Conservation (phyloP, 2,329 filamentous ascomycete species). For the Ramularia endophylla region DNA sequence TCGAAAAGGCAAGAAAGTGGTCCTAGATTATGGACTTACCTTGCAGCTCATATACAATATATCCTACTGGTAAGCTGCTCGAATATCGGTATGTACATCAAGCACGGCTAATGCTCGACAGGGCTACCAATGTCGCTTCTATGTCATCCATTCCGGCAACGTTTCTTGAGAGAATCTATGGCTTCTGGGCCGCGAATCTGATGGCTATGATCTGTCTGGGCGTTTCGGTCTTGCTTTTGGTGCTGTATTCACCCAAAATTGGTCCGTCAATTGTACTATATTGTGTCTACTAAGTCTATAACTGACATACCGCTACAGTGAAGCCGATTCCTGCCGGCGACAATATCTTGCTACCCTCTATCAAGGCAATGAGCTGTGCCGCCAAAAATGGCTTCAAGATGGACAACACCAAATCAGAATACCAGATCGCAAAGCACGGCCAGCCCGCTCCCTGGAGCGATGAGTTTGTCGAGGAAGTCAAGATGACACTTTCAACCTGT, state of each 20-base stretch:
- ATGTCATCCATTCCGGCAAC: slow-evolving; percentile 9
- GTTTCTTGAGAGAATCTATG: slow-evolving; percentile 5
- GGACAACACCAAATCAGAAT: slow-evolving; percentile 3
- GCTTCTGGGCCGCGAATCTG: slow-evolving; percentile 9
- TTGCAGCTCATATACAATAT: slow-evolving; percentile 13
- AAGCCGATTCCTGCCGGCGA: slow-evolving; percentile 5
- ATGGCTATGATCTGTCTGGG: slow-evolving; percentile 4
- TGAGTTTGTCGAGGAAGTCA: slow-evolving; percentile 31
- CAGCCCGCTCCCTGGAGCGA: slow-evolving; percentile 8
- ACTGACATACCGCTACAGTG: slow-evolving; percentile 1
- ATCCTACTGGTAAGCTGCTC: slow-evolving; percentile 7
- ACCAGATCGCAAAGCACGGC: slow-evolving; percentile 3
- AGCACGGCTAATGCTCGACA: too few relatives aligned
- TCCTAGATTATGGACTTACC: slow-evolving; percentile 8
- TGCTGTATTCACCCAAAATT: neutral
- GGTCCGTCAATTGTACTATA: neutral
- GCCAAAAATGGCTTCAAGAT: slow-evolving; percentile 6
- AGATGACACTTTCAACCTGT: slow-evolving; percentile 6
- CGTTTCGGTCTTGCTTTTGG: neutral
- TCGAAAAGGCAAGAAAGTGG: neutral
- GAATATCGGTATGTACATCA: too few relatives aligned
- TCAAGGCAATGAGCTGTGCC: slow-evolving; percentile 6
- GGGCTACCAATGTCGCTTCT: slow-evolving; percentile 10
- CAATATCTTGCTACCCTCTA: slow-evolving; percentile 7
- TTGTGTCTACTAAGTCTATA: too few relatives aligned